These are phyloP conservation scores for Asterionellopsis glacialis DNA, from an alignment of 108 stramenopile genomes.

Conservation along the genomic window DNA sequence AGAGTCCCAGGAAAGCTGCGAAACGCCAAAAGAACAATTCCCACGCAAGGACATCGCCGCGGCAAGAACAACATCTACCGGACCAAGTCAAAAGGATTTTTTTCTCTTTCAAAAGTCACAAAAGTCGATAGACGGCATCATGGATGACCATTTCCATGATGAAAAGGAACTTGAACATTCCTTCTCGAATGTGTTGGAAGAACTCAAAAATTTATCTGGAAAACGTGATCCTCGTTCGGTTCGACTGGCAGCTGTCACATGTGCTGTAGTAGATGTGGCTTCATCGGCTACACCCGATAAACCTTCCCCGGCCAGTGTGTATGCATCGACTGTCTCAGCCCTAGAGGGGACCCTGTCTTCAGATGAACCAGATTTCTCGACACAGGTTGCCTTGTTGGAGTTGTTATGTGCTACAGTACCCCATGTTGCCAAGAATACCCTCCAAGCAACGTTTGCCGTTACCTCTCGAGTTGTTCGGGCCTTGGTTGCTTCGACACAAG, in stretches of 20 bases:
- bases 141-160: not conserved
- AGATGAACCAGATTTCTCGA: constrained; percentile 15
- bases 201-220: not conserved
- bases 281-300: constrained; percentile 2
- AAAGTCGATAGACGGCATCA: not conserved
- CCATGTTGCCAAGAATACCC: constrained; percentile 34
- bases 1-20: too few species aligned
- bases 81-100: too few species aligned
- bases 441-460: constrained; percentile 39
- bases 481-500: constrained; percentile 33
- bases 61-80: too few species aligned
- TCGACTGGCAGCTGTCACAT: constrained; percentile 35
- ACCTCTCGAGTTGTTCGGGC: constrained; percentile 46
- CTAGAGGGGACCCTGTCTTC: constrained; percentile 39
- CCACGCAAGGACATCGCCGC: too few species aligned
- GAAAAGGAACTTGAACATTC: not conserved
- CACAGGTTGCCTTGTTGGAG: constrained; percentile 59
- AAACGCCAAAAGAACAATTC: too few species aligned
- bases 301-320: constrained; percentile 19
- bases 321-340: constrained; percentile 32
- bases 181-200: not conserved
- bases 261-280: constrained; percentile 33
- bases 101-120: too few species aligned
- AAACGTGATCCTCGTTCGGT: constrained; percentile 36
- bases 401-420: constrained; percentile 42